Evolutionary conservation across 768 basidiomycete genomes (phyloP).

Genomic region (Boletus tomentosulus): DNA sequence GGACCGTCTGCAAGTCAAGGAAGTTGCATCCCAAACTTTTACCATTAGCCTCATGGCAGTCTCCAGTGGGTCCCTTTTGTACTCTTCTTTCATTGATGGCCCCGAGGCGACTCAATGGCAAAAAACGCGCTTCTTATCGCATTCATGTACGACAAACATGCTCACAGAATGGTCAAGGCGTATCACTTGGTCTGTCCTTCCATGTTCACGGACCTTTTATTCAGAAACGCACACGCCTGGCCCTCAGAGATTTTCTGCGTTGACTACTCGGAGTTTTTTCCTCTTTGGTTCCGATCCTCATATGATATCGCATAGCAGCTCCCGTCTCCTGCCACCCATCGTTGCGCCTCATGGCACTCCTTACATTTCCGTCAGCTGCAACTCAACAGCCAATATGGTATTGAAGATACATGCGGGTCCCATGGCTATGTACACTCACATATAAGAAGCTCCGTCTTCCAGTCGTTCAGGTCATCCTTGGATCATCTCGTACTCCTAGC

Average conservation of each 20-base stretch:
- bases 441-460: constrained; percentile 15
- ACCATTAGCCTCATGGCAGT: not conserved
- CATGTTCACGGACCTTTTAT: constrained; percentile 2
- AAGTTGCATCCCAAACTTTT: too few species aligned
- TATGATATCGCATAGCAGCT: not conserved
- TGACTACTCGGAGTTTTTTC: not conserved
- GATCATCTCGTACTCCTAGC: constrained; percentile 4
- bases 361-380: constrained; percentile 20
- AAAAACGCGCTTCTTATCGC: constrained; percentile 13
- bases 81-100: constrained; percentile 10
- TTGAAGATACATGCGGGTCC: not conserved
- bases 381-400: constrained; percentile 3
- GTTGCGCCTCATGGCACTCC: constrained; percentile 11
- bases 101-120: constrained; percentile 1
- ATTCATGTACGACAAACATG: constrained; percentile 6
- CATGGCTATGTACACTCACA: constrained; percentile 10
- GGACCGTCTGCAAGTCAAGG: not conserved
- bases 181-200: too few species aligned
- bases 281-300: constrained; percentile 6
- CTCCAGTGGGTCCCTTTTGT: not conserved
- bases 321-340: not conserved
- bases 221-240: not conserved
- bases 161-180: too few species aligned
- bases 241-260: not conserved
- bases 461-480: constrained; percentile 1